phyloP scores from a whole-genome alignment of 176 grass and related monocot genomes.

The Guadua angustifolia region DNA sequence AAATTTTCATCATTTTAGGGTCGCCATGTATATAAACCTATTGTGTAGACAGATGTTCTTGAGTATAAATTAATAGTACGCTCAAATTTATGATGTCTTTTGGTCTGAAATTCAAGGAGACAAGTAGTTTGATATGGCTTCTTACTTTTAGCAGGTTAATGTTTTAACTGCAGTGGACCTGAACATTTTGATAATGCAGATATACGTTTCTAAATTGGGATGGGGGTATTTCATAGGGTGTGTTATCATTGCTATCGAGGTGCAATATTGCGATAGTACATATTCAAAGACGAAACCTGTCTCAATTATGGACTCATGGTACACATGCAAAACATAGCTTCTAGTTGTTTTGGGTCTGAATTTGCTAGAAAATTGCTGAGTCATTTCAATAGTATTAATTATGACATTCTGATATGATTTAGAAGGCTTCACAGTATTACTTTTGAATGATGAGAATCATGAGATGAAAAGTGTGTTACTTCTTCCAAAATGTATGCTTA shows the following conservation, averaged over 20 bases:
- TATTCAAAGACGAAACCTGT: neutral
- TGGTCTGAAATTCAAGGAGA: neutral
- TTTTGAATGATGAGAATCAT: neutral
- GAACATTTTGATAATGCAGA: neutral
- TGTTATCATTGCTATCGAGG: neutral
- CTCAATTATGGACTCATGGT: neutral
- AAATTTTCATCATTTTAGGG: too few relatives aligned
- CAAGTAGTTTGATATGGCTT: neutral
- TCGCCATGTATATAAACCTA: too few relatives aligned
- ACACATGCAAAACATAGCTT: neutral
- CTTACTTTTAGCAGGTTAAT: neutral
- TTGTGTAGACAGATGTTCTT: too few relatives aligned
- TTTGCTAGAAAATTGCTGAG: neutral
- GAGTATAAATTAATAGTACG: too few relatives aligned
- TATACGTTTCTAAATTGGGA: too few relatives aligned
- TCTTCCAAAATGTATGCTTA: neutral
- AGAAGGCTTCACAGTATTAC: neutral
- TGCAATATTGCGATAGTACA: neutral
- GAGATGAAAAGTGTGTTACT: neutral
- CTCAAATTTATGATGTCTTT: neutral
- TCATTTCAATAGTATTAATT: neutral
- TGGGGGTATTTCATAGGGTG: neutral
- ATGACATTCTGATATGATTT: neutral
- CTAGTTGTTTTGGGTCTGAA: neutral
- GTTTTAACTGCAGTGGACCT: neutral